These are phyloP conservation scores for Tetradesmus lagerheimii DNA, from an alignment of 139 green algal species.

Conservation along the genomic window DNA sequence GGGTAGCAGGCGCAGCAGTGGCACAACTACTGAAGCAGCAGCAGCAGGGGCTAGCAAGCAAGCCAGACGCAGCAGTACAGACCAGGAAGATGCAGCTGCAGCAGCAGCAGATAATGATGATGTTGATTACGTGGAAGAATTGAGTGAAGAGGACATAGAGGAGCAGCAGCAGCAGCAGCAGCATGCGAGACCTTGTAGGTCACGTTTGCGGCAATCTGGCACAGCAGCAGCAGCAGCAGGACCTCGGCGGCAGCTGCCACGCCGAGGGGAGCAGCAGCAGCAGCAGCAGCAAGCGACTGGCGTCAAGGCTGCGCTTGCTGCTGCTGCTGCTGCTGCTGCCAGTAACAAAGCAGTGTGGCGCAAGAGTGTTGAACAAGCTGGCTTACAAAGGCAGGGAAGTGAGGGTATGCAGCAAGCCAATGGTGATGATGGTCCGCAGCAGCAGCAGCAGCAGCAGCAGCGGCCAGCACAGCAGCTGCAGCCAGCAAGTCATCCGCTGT, in stretches of 20 bases:
- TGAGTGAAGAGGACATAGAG: not conserved
- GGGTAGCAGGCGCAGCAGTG: not conserved
- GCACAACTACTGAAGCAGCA: not conserved
- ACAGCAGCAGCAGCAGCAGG: not conserved
- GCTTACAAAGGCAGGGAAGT: not conserved
- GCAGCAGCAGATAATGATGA: not conserved
- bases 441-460: not conserved
- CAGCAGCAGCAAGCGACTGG: not conserved
- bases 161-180: conserved; percentile 28
- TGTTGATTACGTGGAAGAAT: not conserved
- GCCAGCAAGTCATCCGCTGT: conserved; percentile 11
- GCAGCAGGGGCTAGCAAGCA: not conserved
- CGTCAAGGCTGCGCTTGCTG: not conserved
- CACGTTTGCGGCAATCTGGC: not conserved
- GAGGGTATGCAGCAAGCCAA: not conserved
- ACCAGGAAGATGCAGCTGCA: not conserved
- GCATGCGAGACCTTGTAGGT: not conserved
- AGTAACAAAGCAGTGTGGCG: not conserved
- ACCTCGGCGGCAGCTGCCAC: not conserved
- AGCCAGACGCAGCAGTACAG: not conserved
- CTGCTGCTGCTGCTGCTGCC: conserved; percentile 32
- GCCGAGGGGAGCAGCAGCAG: not conserved
- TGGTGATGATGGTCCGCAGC: not conserved
- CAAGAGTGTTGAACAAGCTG: not conserved
- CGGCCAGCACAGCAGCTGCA: not conserved